Evolutionary conservation across 1,139 yeast genomes (phyloP).

Genomic region (Pichia sp.): DNA sequence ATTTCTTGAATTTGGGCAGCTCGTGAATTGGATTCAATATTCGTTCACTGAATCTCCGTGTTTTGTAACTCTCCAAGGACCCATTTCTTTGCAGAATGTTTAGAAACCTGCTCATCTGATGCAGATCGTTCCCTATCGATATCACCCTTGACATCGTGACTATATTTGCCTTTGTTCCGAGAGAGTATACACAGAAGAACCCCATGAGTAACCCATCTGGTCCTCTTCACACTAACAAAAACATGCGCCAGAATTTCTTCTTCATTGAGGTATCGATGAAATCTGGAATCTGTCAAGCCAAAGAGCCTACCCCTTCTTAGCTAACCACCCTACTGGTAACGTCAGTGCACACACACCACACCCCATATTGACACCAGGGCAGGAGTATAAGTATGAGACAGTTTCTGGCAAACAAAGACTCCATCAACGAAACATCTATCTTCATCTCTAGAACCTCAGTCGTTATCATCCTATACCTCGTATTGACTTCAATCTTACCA

Average conservation of each 20-base stretch:
- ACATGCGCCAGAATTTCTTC: too few species aligned
- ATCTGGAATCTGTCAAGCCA: too few species aligned
- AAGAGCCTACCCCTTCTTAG: too few species aligned
- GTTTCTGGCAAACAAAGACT: constrained; percentile 1
- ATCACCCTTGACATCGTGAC: constrained; percentile 26
- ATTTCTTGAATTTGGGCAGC: constrained; percentile 37
- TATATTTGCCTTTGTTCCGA: too few species aligned
- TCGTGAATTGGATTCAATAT: constrained; percentile 53
- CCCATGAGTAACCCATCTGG: too few species aligned
- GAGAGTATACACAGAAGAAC: too few species aligned
- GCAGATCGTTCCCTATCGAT: constrained; percentile 67
- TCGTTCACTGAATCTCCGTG: constrained; percentile 44
- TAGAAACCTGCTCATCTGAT: constrained; percentile 49
- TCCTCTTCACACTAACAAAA: too few species aligned
- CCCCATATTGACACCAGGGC: too few species aligned
- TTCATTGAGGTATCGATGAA: too few species aligned
- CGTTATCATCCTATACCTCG: constrained; percentile 19
- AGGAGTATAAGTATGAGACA: constrained; percentile 8
- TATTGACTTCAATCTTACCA: constrained; percentile 16
- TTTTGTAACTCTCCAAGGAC: constrained; percentile 27
- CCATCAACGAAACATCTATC: constrained; percentile 12
- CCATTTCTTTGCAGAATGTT: constrained; percentile 39
- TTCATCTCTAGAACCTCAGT: constrained; percentile 22
- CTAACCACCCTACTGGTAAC: too few species aligned
- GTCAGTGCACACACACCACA: too few species aligned